Conservation (phyloP, 73 alveolate species). For the Paramecium sonneborni region DNA sequence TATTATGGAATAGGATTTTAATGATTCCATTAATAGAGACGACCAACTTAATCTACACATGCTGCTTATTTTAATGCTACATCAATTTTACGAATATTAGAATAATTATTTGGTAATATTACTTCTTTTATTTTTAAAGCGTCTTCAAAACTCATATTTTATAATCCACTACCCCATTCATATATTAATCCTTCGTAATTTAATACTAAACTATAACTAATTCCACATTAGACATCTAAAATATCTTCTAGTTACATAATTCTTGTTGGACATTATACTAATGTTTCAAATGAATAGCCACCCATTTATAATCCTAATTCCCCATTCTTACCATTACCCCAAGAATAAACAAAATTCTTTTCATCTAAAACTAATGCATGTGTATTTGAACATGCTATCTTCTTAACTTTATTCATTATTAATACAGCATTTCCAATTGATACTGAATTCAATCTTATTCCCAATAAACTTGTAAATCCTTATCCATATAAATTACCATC, state of each 20-base stretch:
- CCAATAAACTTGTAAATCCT: background rate
- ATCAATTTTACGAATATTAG: background rate
- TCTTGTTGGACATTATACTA: background rate
- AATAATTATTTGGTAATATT: background rate
- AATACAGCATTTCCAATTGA: background rate
- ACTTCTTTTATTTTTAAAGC: constrained; percentile 16
- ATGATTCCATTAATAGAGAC: constrained; percentile 14
- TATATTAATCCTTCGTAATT: background rate
- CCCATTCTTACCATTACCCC: constrained; percentile 33
- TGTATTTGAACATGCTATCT: background rate
- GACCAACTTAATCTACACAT: constrained; percentile 36
- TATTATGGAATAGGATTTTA: background rate
- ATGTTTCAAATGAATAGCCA: background rate
- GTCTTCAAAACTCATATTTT: background rate
- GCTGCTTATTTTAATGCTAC: background rate
- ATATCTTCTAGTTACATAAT: background rate
- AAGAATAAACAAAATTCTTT: background rate
- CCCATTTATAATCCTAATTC: constrained; percentile 13
- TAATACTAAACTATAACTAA: background rate
- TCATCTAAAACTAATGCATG: constrained; percentile 5
- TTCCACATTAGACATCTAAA: background rate
- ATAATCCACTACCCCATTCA: constrained; percentile 34
- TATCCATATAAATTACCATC: background rate
- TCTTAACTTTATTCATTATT: background rate
- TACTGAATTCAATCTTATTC: background rate